Evolutionary conservation across 192 early-diverging fungal species (phyloP).

Genomic region (Pilobolus umbonatus): DNA sequence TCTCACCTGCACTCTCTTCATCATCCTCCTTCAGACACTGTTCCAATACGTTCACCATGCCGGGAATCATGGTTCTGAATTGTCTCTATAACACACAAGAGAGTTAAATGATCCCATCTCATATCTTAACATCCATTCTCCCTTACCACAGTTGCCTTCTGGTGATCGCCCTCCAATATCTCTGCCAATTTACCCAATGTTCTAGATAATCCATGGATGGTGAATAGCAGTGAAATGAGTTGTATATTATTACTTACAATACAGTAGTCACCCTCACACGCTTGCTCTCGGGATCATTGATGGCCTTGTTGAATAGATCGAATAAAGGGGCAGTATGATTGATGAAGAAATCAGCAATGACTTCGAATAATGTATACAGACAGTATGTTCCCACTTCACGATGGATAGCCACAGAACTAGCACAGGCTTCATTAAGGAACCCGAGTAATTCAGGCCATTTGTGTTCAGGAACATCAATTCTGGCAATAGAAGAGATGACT

Average conservation of each 20-base stretch:
- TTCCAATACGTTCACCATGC: slow-evolving; percentile 82
- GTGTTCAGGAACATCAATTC: slow-evolving; percentile 69
- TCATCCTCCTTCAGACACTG: slow-evolving; percentile 69
- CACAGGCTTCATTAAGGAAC: slow-evolving; percentile 78
- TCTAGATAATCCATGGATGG: not conserved
- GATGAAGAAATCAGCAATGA: slow-evolving; percentile 64
- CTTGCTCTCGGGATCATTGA: slow-evolving; percentile 80
- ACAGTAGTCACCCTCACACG: slow-evolving; percentile 76
- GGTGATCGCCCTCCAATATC: slow-evolving; percentile 18
- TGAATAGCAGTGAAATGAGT: not conserved
- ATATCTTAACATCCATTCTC: slow-evolving; percentile 41
- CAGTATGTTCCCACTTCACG: slow-evolving; percentile 86
- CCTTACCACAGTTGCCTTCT: slow-evolving; percentile 52
- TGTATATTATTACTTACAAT: slow-evolving; percentile 37
- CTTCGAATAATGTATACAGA: slow-evolving; percentile 82
- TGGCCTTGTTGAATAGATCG: slow-evolving; percentile 64
- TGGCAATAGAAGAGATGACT: slow-evolving; percentile 80
- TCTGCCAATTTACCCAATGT: slow-evolving; percentile 15
- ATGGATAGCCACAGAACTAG: slow-evolving; percentile 63
- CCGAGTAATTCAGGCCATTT: slow-evolving; percentile 74
- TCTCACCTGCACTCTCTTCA: slow-evolving; percentile 69
- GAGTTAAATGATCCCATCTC: not conserved
- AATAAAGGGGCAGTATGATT: slow-evolving; percentile 63
- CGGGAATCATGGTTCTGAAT: slow-evolving; percentile 73
- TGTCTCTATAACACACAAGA: too few species aligned